Conservation (phyloP, 306 rosid species). For the Fragaria nilgerrensis region DNA sequence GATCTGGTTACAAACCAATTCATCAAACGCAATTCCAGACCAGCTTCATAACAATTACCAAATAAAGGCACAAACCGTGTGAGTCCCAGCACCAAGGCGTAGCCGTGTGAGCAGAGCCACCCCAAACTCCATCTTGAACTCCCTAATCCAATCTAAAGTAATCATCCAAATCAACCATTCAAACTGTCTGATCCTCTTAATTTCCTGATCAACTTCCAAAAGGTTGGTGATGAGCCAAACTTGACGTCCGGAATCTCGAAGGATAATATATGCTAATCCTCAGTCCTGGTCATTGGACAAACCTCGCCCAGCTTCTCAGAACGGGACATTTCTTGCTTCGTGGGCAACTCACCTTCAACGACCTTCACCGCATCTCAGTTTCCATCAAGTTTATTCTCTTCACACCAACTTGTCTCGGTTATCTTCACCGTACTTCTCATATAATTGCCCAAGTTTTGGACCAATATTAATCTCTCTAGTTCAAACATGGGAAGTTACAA, state of each 20-base stretch:
- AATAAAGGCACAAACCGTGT: neutral
- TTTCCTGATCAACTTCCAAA: neutral
- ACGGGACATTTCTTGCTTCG: neutral
- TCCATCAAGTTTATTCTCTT: no score
- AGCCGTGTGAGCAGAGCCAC: neutral
- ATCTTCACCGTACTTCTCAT: no score
- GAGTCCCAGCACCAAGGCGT: neutral
- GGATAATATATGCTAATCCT: neutral
- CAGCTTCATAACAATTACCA: neutral
- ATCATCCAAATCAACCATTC: neutral
- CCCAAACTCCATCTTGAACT: neutral
- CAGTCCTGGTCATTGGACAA: neutral
- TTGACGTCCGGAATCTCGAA: neutral
- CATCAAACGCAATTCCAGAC: neutral
- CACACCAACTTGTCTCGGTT: no score
- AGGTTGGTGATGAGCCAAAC: neutral
- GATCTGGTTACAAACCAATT: neutral
- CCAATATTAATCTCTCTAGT: no score
- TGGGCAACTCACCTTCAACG: constrained; percentile 3
- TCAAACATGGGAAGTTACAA: no score
- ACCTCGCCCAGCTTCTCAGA: neutral
- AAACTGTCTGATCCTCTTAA: neutral
- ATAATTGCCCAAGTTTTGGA: no score
- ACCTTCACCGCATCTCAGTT: neutral
- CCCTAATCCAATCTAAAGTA: neutral